Evolutionary conservation across 768 basidiomycete species (phyloP).

Genomic region (Porpolomopsis calyptriformis): DNA sequence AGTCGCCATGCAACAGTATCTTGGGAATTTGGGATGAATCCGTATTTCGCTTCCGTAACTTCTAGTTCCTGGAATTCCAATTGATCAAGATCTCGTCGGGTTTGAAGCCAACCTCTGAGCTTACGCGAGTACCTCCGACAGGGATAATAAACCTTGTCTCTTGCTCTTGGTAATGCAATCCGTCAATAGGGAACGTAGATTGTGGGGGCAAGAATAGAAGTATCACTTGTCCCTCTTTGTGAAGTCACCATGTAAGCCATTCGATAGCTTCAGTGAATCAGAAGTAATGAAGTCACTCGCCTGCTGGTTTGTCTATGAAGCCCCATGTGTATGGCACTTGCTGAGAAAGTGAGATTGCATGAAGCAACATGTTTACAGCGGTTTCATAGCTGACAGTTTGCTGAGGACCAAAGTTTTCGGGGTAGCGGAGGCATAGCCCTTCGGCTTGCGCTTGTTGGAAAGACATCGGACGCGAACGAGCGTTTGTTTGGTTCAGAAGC

Average conservation of each 20-base stretch:
- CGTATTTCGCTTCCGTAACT: constrained; percentile 60
- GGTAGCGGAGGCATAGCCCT: constrained; percentile 58
- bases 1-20: constrained; percentile 58
- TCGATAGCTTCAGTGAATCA: neutral
- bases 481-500: too few relatives aligned
- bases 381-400: constrained; percentile 42
- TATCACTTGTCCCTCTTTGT: constrained; percentile 50
- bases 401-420: constrained; percentile 53
- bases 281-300: constrained; percentile 28
- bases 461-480: too few relatives aligned
- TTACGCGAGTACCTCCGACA: constrained; percentile 41
- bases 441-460: constrained; percentile 43
- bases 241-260: neutral
- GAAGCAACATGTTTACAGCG: constrained; percentile 50
- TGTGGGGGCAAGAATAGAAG: constrained; percentile 57
- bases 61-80: constrained; percentile 54
- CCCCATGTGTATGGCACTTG: constrained; percentile 59
- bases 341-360: constrained; percentile 46
- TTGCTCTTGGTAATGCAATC: constrained; percentile 64
- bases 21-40: constrained; percentile 58
- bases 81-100: neutral
- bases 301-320: constrained; percentile 68
- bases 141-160: constrained; percentile 53
- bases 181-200: constrained; percentile 60
- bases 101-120: constrained; percentile 16